Evolutionary conservation across 140 eudicot species (phyloP).

Genomic region (Ambrosia hybrid): DNA sequence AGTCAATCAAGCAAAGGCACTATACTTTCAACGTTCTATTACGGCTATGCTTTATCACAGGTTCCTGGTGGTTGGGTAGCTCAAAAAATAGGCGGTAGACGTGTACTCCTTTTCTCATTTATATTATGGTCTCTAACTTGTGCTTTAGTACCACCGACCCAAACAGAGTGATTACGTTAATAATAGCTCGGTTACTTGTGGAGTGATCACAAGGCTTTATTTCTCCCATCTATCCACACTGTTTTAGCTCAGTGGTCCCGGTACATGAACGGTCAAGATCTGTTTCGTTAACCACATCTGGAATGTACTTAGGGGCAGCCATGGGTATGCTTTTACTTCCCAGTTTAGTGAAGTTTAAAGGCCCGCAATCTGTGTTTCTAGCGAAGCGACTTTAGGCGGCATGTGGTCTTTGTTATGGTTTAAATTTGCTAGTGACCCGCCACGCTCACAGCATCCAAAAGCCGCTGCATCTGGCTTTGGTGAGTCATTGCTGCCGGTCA

Average conservation of each 20-base stretch:
- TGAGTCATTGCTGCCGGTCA: constrained; percentile 60
- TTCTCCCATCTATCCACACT: constrained; percentile 90
- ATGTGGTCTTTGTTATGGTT: constrained; percentile 85
- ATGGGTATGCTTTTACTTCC: constrained; percentile 84
- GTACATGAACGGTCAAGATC: constrained; percentile 96
- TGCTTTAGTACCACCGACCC: constrained; percentile 88
- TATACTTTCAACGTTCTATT: constrained; percentile 82
- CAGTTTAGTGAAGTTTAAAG: constrained; percentile 67
- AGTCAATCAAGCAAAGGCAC: constrained; percentile 90
- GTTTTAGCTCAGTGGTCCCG: constrained; percentile 95
- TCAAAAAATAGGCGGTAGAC: constrained; percentile 86
- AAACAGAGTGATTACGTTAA: constrained; percentile 53
- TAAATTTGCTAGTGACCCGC: constrained; percentile 77
- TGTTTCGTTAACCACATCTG: constrained; percentile 88
- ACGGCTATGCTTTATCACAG: constrained; percentile 94
- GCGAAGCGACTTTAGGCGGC: constrained; percentile 80
- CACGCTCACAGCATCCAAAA: constrained; percentile 89
- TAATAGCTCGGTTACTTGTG: constrained; percentile 79
- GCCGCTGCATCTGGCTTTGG: constrained; percentile 95
- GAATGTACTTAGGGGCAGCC: constrained; percentile 97
- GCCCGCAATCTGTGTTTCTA: constrained; percentile 88
- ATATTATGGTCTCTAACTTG: constrained; percentile 86
- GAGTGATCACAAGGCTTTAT: constrained; percentile 95
- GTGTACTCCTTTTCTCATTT: constrained; percentile 87
- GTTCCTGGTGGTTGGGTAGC: constrained; percentile 99